Percentiles rank a stretch among this genome's conserved stretches.
These are phyloP conservation scores for Astrothelium macrocarpum DNA, from an alignment of 495 filamentous ascomycete genomes.

Conservation along the genomic window DNA sequence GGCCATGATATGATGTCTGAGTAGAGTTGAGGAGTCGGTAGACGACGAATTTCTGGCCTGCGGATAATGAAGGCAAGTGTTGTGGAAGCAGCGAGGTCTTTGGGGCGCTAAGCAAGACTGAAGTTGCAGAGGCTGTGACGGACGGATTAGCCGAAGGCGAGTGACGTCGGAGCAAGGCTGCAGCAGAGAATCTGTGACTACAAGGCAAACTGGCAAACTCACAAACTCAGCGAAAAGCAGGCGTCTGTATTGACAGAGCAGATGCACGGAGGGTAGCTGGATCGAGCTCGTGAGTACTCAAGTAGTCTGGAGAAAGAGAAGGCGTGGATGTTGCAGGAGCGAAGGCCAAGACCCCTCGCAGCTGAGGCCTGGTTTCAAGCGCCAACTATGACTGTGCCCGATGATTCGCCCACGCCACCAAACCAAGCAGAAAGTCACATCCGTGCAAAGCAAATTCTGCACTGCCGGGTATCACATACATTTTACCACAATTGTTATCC, in stretches of 20 bases:
- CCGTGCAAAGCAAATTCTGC: constrained; percentile 32
- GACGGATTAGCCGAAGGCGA: background rate
- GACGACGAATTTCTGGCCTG: background rate
- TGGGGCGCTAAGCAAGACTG: constrained; percentile 6
- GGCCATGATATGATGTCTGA: constrained; percentile 61
- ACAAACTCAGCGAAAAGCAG: background rate
- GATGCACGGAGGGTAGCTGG: background rate
- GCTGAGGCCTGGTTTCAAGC: background rate
- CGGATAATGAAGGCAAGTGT: background rate
- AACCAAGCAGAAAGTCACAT: background rate
- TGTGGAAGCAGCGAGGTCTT: constrained; percentile 10
- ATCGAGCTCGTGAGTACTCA: constrained; percentile 21
- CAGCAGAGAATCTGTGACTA: too few species aligned
- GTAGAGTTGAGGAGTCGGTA: constrained; percentile 20
- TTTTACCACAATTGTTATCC: too few species aligned
- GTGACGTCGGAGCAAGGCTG: background rate
- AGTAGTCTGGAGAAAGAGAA: constrained; percentile 48
- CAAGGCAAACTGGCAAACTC: too few species aligned
- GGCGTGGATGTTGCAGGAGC: constrained; percentile 57
- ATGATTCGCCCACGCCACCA: background rate
- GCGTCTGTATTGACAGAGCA: background rate
- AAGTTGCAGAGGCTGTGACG: constrained; percentile 1
- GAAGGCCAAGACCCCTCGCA: constrained; percentile 38
- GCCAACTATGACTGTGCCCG: background rate
- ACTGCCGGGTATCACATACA: too few species aligned